A percentile compares a stretch with the other conserved stretches of the same genome.
Conservation (phyloP, 2,329 filamentous ascomycete genomes). For the Colletotrichum orbiculare region DNA sequence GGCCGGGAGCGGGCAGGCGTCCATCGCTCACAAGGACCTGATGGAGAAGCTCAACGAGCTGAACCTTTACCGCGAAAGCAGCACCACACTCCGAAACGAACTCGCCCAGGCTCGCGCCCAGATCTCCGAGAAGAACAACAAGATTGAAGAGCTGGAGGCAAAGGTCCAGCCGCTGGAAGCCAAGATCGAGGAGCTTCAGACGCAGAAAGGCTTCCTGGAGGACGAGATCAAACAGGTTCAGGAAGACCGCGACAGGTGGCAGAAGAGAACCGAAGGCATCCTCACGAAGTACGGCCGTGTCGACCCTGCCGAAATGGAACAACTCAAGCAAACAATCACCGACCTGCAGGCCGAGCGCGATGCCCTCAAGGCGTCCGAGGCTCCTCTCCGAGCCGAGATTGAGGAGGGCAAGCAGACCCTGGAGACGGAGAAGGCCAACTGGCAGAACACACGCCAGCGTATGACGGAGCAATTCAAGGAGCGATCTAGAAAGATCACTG, state of each 20-base stretch:
- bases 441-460: conserved; percentile 63
- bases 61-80: conserved; percentile 96
- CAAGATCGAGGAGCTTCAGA: conserved; percentile 84
- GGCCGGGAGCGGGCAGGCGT: conserved; percentile 77
- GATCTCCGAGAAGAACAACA: conserved; percentile 78
- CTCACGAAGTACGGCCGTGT: conserved; percentile 95
- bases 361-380: conserved; percentile 60
- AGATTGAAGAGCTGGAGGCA: conserved; percentile 78
- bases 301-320: conserved; percentile 92
- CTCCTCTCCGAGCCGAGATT: conserved; percentile 65
- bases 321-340: conserved; percentile 82
- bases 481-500: conserved; percentile 63
- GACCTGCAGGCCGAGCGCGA: conserved; percentile 74
- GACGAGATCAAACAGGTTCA: conserved; percentile 90
- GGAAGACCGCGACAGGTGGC: conserved; percentile 93
- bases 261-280: conserved; percentile 95
- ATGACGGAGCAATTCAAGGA: conserved; percentile 74
- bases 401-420: conserved; percentile 62
- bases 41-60: conserved; percentile 96
- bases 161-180: conserved; percentile 86
- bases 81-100: conserved; percentile 88
- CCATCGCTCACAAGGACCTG: conserved; percentile 86
- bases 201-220: conserved; percentile 81
- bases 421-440: conserved; percentile 65
- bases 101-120: conserved; percentile 81